Evolutionary conservation across 768 basidiomycete species (phyloP), one percentile per base, ranked within the genome.

Genomic region (Pluteus cervinus): DNA sequence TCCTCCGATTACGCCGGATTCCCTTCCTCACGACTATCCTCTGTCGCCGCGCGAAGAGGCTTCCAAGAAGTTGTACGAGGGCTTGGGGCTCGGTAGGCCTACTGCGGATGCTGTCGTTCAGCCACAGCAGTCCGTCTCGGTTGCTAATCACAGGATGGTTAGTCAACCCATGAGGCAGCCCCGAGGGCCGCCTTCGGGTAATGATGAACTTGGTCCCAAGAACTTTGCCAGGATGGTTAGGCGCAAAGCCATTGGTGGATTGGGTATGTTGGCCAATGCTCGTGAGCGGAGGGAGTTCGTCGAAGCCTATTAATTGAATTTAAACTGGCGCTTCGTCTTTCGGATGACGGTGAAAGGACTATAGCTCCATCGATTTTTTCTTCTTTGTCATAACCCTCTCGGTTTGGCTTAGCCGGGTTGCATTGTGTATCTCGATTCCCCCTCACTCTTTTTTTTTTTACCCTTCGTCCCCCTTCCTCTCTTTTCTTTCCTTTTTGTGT

Each of bases 41-140:
- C 76, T 89, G 49, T 86, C 85, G 62, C 82, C 83, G 56, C 82
- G 87, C 65, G 87, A 90, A 62, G 86, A 88, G 63, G 87, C 79
- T 8, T 59, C 81, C 26, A 90, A 87, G 76, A 87, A 85, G 63
- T 61, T 88, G 42, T 90, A 87, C 55, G 88, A 90, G 62, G 88
- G 88, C 25, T 73, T 92, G 26, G 85, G 88, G n/a, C 76, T 90
- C 39, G 85, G 86, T 25, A 75, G 86, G 41, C 75, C 84, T 18
- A 17, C 18, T 18, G 54, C 65, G 18, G 58, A 60, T 34, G 47
- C 56, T 24, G 53, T 62, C 30, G 66, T 69, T 20, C 54, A 63
- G 39, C 56, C 57, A 39, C 61, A 65, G 21, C 65, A 65, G 37
- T 52, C 52, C 39, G 53, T 58, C 41, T 53, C 61, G 46, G 62